Evolutionary conservation across 2,329 filamentous ascomycete species (phyloP).

Genomic region (Harringtonia lauricola): DNA sequence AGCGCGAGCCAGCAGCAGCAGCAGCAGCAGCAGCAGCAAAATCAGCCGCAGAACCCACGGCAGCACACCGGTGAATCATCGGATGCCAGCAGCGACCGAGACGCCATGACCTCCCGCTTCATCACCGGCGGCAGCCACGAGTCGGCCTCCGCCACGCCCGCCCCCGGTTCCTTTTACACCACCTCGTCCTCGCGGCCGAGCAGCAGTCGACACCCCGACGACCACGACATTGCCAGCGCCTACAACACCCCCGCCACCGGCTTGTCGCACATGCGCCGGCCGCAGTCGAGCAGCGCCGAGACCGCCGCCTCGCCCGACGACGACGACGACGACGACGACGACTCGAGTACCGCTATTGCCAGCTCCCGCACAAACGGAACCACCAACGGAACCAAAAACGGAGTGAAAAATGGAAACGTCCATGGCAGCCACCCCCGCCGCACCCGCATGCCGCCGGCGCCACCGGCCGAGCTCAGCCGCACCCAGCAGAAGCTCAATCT

Average conservation of each 20-base stretch:
- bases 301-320: conserved; percentile 3
- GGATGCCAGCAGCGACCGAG: conserved; percentile 30
- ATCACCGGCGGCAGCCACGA: conserved; percentile 30
- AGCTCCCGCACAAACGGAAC: background rate
- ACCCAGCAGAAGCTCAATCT: conserved; percentile 69
- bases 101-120: conserved; percentile 48
- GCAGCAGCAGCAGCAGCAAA: conserved; percentile 12
- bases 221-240: conserved; percentile 19
- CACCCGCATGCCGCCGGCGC: conserved; percentile 9
- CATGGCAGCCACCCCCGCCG: conserved; percentile 5
- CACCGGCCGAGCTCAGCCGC: conserved; percentile 46
- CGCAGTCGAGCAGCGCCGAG: conserved; percentile 29
- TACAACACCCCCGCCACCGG: background rate
- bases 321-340: conserved; percentile 2
- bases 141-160: conserved; percentile 35
- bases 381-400: too few relatives aligned
- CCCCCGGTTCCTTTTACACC: conserved; percentile 41
- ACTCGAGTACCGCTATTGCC: background rate
- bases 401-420: background rate
- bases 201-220: conserved; percentile 5
- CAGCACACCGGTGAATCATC: conserved; percentile 7
- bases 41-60: conserved; percentile 21
- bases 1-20: conserved; percentile 10
- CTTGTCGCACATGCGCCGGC: conserved; percentile 18
- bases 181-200: conserved; percentile 16